These are phyloP conservation scores for Purshia tridentata DNA, from an alignment of 306 rosid genomes.

Conservation along the genomic window DNA sequence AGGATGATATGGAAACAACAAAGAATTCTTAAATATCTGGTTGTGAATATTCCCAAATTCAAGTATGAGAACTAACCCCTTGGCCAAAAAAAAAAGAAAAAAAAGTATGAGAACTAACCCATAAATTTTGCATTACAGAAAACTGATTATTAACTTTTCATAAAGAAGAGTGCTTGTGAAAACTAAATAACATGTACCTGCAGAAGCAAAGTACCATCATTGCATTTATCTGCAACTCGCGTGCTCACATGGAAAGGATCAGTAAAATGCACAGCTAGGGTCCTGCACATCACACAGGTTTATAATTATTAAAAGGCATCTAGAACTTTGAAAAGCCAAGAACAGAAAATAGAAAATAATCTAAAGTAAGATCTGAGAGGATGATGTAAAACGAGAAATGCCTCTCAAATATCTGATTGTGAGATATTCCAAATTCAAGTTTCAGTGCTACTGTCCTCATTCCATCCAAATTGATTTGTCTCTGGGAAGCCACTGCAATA, in stretches of 20 bases:
- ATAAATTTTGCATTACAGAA: background rate
- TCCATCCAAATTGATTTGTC: slow-evolving; percentile 90
- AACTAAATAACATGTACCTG: slow-evolving; percentile 62
- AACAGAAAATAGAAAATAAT: background rate
- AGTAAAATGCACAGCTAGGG: slow-evolving; percentile 93
- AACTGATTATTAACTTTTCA: slow-evolving; percentile 16
- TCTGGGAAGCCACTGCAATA: slow-evolving; percentile 65
- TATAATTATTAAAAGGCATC: slow-evolving; percentile 8
- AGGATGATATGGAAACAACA: background rate
- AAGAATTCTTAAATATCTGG: background rate
- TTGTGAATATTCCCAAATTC: background rate
- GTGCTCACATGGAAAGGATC: slow-evolving; percentile 89
- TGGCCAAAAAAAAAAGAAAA: too few species aligned
- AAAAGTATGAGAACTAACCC: background rate
- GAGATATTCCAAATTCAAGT: slow-evolving; percentile 89
- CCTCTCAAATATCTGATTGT: slow-evolving; percentile 93
- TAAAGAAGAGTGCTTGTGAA: slow-evolving; percentile 7
- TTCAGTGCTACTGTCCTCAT: slow-evolving; percentile 95
- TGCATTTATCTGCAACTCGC: slow-evolving; percentile 85
- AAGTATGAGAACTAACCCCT: background rate
- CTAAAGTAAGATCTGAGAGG: slow-evolving; percentile 19
- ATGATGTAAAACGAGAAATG: slow-evolving; percentile 29
- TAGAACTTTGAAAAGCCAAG: background rate
- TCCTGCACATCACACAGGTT: slow-evolving; percentile 52
- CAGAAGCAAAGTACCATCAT: slow-evolving; percentile 85